phyloP scores from a whole-genome alignment of 176 grass and related monocot species.

The Carex littledalei region DNA sequence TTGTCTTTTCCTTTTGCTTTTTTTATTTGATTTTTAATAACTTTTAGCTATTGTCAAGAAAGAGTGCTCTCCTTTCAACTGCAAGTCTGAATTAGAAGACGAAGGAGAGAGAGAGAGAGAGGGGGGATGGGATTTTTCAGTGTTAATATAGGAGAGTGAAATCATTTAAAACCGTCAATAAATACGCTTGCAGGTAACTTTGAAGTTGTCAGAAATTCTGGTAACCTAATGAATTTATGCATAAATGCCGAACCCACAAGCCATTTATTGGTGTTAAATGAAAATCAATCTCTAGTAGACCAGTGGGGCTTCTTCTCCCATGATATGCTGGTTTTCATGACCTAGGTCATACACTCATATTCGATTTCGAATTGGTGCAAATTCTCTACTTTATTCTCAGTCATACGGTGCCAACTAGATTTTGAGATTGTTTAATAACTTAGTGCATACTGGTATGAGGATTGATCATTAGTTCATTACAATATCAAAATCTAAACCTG shows the following conservation, averaged over 20 bases:
- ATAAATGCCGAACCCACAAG: neutral
- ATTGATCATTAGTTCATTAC: neutral
- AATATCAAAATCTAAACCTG: neutral
- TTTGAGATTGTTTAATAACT: neutral
- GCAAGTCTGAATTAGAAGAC: neutral
- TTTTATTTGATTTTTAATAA: neutral
- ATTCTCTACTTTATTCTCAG: neutral
- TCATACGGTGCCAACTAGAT: neutral
- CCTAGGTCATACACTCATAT: neutral
- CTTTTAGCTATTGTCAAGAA: neutral
- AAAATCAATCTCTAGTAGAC: neutral
- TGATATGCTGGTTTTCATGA: neutral
- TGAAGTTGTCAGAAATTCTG: conserved; percentile 7
- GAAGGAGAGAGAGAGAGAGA: neutral
- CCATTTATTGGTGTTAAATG: neutral
- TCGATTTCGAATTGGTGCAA: neutral
- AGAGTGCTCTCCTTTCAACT: neutral
- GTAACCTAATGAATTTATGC: conserved; percentile 12
- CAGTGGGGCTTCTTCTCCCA: neutral
- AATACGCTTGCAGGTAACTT: neutral
- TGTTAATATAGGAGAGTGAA: neutral
- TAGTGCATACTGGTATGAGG: neutral
- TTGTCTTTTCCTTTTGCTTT: neutral
- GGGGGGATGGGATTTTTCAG: neutral
- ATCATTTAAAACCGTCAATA: neutral